Base-by-base conservation (phyloP, 2,329 filamentous ascomycete species). In the Ceratocystis diversiconidia region DNA sequence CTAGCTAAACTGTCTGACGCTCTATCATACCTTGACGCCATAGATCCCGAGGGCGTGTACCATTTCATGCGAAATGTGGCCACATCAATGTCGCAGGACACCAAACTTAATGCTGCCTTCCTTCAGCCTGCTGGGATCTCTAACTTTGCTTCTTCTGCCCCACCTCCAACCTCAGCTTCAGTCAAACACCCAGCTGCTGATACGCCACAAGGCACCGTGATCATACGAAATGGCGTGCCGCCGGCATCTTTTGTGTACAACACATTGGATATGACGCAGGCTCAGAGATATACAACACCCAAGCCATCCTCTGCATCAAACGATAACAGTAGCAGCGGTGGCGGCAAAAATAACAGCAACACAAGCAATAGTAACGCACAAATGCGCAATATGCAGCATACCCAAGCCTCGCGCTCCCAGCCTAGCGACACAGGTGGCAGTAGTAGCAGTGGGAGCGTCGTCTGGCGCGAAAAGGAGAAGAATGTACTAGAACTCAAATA, bases 41-140 rank as follows among this genome's bases (percentile, higher is more conserved):
- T 92, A 36, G 92, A 99, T 71, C 92, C 92, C 0, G 92, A 96
- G 73, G 92, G 92, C 19, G 85, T 92, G 50, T 94, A 92, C 71
- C 85, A 95, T 70, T 80, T 99, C 17, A 80, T 99, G 72, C 88
- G 86, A 71, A 82, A 84, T 66, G 83, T 95, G 69, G 80, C 95
- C 68, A 82, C 89, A n/a, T 83, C 84, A 66, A 81, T 95, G 60
- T 82, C 87, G 55, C 79, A 81, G 61, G 88, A 92, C 71, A 78
- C 80, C 25, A 90, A 87, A 73, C 79, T 92, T 10, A 79, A 76
- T 69, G 73, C 75, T 4, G 75, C 80, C 1, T 77, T 83, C 67
- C 72, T 83, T 41, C 64, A 70, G 72, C 65, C 69, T 70, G 68
- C 44, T 3, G 63, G 63, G 22, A 67, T 67, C 15, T 63, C 66